A percentile compares a stretch with the other conserved stretches of the same genome.
phyloP scores from a whole-genome alignment of 31 red algal genomes.

The Porphyra umbilicalis region DNA sequence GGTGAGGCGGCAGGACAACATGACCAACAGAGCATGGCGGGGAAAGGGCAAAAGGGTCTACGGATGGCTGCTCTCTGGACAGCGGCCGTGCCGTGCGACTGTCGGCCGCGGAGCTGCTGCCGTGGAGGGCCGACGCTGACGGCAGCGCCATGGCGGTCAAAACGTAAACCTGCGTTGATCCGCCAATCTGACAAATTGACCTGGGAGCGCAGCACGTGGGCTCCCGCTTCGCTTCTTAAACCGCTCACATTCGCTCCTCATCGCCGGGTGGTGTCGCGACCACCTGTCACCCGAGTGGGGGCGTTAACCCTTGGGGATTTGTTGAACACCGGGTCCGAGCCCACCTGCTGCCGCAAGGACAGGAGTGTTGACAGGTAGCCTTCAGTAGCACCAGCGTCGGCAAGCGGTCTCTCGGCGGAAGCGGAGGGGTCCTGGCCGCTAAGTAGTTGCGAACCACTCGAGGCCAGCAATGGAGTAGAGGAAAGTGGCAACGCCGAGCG shows the following conservation, averaged over 20 bases:
- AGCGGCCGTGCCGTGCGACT: no score
- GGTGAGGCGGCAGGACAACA: neutral
- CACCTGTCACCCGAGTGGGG: neutral
- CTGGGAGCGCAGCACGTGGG: no score
- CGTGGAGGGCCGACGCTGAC: no score
- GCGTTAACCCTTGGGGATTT: neutral
- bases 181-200: no score
- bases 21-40: neutral
- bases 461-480: constrained; percentile 1
- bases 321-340: neutral
- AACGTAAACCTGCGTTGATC: no score
- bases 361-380: neutral
- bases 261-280: neutral
- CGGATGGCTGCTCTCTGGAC: no score
- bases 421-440: neutral
- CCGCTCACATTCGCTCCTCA: no score
- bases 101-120: no score
- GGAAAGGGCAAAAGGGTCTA: no score
- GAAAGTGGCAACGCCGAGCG: neutral
- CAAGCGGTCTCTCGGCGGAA: neutral
- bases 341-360: neutral
- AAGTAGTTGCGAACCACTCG: neutral
- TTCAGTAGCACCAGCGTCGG: neutral
- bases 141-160: no score
- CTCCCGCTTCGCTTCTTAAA: no score